These are phyloP conservation scores for Gossypium davidsonii DNA, from an alignment of 441 rosid species.

Conservation along the genomic window DNA sequence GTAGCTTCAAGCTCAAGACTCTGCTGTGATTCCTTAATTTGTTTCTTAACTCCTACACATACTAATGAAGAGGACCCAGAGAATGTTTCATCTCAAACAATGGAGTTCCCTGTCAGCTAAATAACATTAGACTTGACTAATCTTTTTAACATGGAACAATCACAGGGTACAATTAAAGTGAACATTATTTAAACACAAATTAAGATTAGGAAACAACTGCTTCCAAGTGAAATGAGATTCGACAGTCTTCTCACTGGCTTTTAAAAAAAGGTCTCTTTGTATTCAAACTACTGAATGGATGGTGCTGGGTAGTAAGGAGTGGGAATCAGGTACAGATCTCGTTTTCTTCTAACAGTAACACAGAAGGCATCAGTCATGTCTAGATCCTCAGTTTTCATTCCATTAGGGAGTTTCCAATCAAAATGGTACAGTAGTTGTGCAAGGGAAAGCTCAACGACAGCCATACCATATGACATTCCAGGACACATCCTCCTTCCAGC, in stretches of 20 bases:
- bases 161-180: neutral
- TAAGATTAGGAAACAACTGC: no score
- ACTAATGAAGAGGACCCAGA: no score
- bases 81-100: no score
- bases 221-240: neutral
- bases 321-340: slow-evolving; percentile 15
- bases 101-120: no score
- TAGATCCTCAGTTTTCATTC: slow-evolving; percentile 16
- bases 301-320: neutral
- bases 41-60: no score
- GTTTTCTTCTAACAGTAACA: slow-evolving; percentile 6
- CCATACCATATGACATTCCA: slow-evolving; percentile 15
- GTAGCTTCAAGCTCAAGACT: no score
- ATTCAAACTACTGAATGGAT: neutral
- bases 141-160: neutral
- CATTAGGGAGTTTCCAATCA: slow-evolving; percentile 33
- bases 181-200: neutral
- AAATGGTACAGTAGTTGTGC: slow-evolving; percentile 30
- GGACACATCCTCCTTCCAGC: slow-evolving; percentile 37
- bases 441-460: slow-evolving; percentile 5
- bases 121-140: no score
- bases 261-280: no score
- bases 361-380: slow-evolving; percentile 25
- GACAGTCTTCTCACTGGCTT: neutral
- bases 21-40: no score